Evolutionary conservation across 1,139 yeast species (phyloP).

Genomic region (Kodamaea alishanica): DNA sequence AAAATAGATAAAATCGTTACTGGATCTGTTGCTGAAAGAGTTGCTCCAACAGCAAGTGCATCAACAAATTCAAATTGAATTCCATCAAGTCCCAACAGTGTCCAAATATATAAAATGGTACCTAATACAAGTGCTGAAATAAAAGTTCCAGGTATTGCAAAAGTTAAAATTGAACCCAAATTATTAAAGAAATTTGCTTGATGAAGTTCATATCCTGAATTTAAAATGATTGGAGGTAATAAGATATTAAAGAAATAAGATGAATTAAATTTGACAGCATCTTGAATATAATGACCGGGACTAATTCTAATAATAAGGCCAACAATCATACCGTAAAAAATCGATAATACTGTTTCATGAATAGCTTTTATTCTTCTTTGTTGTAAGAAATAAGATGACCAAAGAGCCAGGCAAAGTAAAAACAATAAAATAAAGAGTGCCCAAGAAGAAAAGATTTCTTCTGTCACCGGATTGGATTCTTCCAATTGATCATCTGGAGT

Average conservation of each 20-base stretch:
- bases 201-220: slow-evolving; percentile 93
- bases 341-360: slow-evolving; percentile 94
- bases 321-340: slow-evolving; percentile 94
- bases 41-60: slow-evolving; percentile 96
- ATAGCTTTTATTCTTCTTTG: slow-evolving; percentile 89
- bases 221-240: slow-evolving; percentile 92
- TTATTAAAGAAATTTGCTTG: slow-evolving; percentile 94
- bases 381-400: slow-evolving; percentile 93
- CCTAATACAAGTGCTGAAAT: slow-evolving; percentile 89
- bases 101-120: slow-evolving; percentile 80
- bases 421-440: slow-evolving; percentile 84
- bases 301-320: slow-evolving; percentile 84
- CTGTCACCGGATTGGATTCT: slow-evolving; percentile 85
- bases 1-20: slow-evolving; percentile 94
- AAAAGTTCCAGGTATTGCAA: slow-evolving; percentile 97
- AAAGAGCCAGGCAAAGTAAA: slow-evolving; percentile 78
- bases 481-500: slow-evolving; percentile 54
- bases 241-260: slow-evolving; percentile 90
- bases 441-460: slow-evolving; percentile 96
- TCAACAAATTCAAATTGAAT: slow-evolving; percentile 88
- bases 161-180: slow-evolving; percentile 84
- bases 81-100: slow-evolving; percentile 86
- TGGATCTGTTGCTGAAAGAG: slow-evolving; percentile 97
- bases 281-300: slow-evolving; percentile 97
- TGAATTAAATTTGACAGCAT: slow-evolving; percentile 92